phyloP scores from a whole-genome alignment of 441 rosid genomes.

The Pelargonium citronellum region DNA sequence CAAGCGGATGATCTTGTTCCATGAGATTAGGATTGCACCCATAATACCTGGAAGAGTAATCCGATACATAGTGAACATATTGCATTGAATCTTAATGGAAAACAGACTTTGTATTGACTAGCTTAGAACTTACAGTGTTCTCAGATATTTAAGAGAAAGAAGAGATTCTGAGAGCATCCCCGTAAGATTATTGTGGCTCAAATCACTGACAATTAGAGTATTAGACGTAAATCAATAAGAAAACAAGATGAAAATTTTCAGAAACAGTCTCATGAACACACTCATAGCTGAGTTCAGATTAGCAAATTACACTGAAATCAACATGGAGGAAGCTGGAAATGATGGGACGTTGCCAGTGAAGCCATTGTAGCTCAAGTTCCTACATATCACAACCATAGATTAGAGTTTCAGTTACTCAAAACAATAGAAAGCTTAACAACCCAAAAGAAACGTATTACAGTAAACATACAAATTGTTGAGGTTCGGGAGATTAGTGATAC shows the following conservation, averaged over 20 bases:
- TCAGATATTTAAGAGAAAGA: conserved; percentile 33
- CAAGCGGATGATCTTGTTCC: conserved; percentile 23
- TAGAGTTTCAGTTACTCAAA: neutral
- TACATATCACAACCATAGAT: conserved; percentile 19
- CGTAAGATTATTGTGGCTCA: conserved; percentile 42
- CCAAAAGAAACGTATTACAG: conserved; percentile 5
- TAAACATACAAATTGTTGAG: conserved; percentile 45
- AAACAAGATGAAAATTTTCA: neutral
- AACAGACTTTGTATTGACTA: no score
- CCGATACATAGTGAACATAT: conserved; percentile 15
- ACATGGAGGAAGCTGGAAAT: conserved; percentile 36
- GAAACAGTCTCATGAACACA: conserved; percentile 5
- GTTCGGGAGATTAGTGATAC: conserved; percentile 30
- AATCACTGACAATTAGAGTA: conserved; percentile 46
- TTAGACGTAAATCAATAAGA: conserved; percentile 12
- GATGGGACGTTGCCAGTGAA: conserved; percentile 40
- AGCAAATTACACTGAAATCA: conserved; percentile 52
- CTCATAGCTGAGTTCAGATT: conserved; percentile 12
- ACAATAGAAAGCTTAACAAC: neutral
- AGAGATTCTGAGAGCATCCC: conserved; percentile 39
- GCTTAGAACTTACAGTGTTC: conserved; percentile 37
- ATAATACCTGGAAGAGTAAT: conserved; percentile 34
- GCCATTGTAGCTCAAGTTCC: conserved; percentile 53
- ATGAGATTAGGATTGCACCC: conserved; percentile 48
- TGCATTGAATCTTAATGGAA: neutral